Conservation (phyloP, 164 flowering plant species). For the Aristolochia fimbriata region DNA sequence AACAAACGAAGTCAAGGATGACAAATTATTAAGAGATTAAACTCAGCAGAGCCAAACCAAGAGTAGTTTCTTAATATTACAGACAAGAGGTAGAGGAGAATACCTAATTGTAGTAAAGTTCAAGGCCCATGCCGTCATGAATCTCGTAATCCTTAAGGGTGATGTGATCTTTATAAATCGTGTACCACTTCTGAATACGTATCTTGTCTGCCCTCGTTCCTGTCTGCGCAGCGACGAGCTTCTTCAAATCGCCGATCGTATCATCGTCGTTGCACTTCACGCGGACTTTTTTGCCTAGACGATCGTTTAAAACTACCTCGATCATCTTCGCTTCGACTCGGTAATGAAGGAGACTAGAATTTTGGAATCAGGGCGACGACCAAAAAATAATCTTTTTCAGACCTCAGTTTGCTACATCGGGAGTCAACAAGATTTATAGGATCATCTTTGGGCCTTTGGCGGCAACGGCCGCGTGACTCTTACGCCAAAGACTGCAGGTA, state of each 20-base stretch:
- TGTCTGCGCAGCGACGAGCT: slow-evolving; percentile 82
- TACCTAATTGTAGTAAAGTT: slow-evolving; percentile 60
- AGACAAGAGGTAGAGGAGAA: neutral
- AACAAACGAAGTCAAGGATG: no score
- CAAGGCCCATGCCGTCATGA: slow-evolving; percentile 92
- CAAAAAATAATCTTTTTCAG: neutral
- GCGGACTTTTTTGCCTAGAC: slow-evolving; percentile 79
- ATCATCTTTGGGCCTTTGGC: no score
- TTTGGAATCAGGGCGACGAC: no score
- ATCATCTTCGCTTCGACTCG: slow-evolving; percentile 54
- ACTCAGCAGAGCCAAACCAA: no score
- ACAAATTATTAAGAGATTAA: no score
- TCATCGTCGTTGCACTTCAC: slow-evolving; percentile 93
- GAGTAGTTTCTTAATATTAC: no score
- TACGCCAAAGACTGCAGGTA: no score
- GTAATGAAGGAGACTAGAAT: no score
- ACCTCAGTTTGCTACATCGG: neutral
- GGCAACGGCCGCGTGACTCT: no score
- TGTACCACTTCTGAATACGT: slow-evolving; percentile 81
- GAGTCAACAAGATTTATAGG: no score
- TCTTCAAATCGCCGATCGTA: slow-evolving; percentile 84
- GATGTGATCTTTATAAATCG: slow-evolving; percentile 78
- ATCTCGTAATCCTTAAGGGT: slow-evolving; percentile 85
- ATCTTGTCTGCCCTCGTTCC: slow-evolving; percentile 75
- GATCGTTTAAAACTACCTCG: slow-evolving; percentile 89